Evolutionary conservation across 805 yeast species (phyloP).

Genomic region (Candida schatavii): DNA sequence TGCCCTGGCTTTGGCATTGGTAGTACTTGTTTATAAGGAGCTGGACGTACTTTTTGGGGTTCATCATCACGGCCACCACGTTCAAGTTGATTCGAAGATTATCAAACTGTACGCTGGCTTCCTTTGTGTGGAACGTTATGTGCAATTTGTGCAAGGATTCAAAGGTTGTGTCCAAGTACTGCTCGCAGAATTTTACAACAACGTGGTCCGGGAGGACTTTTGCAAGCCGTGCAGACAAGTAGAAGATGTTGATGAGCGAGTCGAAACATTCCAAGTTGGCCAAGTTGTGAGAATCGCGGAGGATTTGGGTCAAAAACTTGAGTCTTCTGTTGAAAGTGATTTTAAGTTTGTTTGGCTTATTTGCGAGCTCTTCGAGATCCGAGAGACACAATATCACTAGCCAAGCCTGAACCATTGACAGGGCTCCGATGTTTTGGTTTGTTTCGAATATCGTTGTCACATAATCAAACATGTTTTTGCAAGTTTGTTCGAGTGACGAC

Average conservation of each 20-base stretch:
- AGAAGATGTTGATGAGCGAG: constrained; percentile 31
- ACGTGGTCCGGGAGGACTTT: constrained; percentile 20
- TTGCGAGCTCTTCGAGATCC: constrained; percentile 31
- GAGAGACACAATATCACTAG: constrained; percentile 29
- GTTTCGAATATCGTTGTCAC: constrained; percentile 30
- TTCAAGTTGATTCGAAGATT: constrained; percentile 25
- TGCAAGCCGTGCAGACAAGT: constrained; percentile 32
- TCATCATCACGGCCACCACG: constrained; percentile 34
- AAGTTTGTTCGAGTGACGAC: constrained; percentile 21
- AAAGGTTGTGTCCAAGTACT: constrained; percentile 31
- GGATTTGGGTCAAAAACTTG: constrained; percentile 25
- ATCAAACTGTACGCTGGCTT: constrained; percentile 16
- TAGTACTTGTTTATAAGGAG: constrained; percentile 21
- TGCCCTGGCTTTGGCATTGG: constrained; percentile 19
- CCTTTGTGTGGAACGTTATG: constrained; percentile 13
- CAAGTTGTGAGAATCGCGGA: constrained; percentile 26
- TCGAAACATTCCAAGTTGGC: constrained; percentile 33
- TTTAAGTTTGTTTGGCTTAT: constrained; percentile 28
- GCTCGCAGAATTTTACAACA: constrained; percentile 26
- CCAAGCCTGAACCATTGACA: constrained; percentile 30
- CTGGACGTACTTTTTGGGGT: constrained; percentile 29
- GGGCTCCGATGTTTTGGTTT: constrained; percentile 12
- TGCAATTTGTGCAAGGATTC: constrained; percentile 17
- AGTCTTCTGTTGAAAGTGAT: constrained; percentile 35
- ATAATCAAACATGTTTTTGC: constrained; percentile 32